phyloP scores from a whole-genome alignment of 2,329 filamentous ascomycete species.

The Mycogone perniciosa region DNA sequence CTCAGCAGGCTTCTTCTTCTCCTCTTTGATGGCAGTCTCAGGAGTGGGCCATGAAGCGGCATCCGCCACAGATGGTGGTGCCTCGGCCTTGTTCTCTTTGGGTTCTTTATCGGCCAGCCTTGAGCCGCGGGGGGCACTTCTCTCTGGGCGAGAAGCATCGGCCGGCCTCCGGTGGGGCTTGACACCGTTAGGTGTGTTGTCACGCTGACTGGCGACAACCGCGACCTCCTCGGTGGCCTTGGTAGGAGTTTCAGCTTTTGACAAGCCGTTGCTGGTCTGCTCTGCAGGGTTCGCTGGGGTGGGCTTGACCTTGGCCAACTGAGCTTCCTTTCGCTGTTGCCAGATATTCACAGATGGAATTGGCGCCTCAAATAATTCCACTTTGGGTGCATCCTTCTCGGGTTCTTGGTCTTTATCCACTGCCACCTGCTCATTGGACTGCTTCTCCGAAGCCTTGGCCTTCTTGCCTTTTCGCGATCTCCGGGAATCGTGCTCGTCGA shows the following conservation, averaged over 20 bases:
- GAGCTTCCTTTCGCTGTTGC: slow-evolving; percentile 68
- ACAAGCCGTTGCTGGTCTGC: slow-evolving; percentile 25
- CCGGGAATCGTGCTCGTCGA: slow-evolving; percentile 50
- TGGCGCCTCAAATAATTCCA: slow-evolving; percentile 72
- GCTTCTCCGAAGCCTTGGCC: slow-evolving; percentile 37
- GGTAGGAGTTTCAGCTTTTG: slow-evolving; percentile 39
- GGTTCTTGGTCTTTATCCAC: slow-evolving; percentile 51
- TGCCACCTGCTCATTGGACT: slow-evolving; percentile 44
- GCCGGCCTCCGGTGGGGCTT: slow-evolving; percentile 38
- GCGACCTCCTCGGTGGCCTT: slow-evolving; percentile 20
- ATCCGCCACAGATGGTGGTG: slow-evolving; percentile 64
- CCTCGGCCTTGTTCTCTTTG: slow-evolving; percentile 26
- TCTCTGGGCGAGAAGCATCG: slow-evolving; percentile 34
- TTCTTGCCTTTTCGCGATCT: slow-evolving; percentile 57
- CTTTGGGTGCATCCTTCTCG: slow-evolving; percentile 44
- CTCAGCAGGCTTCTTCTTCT: slow-evolving; percentile 68
- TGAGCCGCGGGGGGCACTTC: slow-evolving; percentile 42
- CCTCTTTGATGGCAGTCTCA: slow-evolving; percentile 63
- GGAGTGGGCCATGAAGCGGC: slow-evolving; percentile 84
- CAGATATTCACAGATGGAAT: slow-evolving; percentile 82
- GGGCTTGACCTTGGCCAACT: slow-evolving; percentile 46
- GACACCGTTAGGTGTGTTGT: slow-evolving; percentile 28
- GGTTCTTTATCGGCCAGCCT: slow-evolving; percentile 39
- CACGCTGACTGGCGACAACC: slow-evolving; percentile 16
- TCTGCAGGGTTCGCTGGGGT: slow-evolving; percentile 30